Evolutionary conservation across 345 rosid genomes (phyloP), one percentile per base, ranked within the genome.

Genomic region (Sapria himalayana): DNA sequence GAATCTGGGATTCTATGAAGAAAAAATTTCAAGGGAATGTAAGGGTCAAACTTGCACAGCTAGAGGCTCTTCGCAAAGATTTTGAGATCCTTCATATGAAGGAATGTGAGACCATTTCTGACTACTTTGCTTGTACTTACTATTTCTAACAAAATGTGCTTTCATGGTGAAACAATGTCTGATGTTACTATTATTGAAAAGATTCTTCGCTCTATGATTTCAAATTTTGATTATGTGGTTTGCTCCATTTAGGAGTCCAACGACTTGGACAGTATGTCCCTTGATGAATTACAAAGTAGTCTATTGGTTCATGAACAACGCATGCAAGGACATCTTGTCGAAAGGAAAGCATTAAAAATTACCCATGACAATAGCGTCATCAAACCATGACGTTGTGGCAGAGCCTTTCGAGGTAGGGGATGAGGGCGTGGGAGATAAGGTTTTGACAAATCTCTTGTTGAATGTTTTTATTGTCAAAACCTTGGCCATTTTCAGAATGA

Each of bases 1-100:
- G 10, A 9, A 10, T 49, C 2, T 49, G 18, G 46, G 39, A 49
- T 4, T 50, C 34, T 0, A 31, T 41, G 48, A 41, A 50, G 4
- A 18, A 13, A 2, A 51, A 42, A 9, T 43, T 33, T 20, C 2
- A 24, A 4, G 55, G 4, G 36, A 33, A 8, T 9, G 14, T 15
- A 4, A 12, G 7, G 14, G 36, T 33, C 4, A 33, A 33, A 33
- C 36, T 8, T 4, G 8, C 10, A 15, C 12, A 33, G n/a, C 36
- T 33, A 9, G 8, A 33, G 14, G 14, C 36, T 15, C 36, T 33
- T 33, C 36, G 12, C 36, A 33, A 33, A 33, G 36, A 33, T 9
- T 33, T 33, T 33, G 36, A 33, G 36, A 33, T 33, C 14, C 36
- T 33, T 33, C 36, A 33, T 15, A 33, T 33, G 3, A 33, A 33